Evolutionary conservation across 2,329 filamentous ascomycete species (phyloP).

Genomic region (Emergomyces pasteurianus): DNA sequence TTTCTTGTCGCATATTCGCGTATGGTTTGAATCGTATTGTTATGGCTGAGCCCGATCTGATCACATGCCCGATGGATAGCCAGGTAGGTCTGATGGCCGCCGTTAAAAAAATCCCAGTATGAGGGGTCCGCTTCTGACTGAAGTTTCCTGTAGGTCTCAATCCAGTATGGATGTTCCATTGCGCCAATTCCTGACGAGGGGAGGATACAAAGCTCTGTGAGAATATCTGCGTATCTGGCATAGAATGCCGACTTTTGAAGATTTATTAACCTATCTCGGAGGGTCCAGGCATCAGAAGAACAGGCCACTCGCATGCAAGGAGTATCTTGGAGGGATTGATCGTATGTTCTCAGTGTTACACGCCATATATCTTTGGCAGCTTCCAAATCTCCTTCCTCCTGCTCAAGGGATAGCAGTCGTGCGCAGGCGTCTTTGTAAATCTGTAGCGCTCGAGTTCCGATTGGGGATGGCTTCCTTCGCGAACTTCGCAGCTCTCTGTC

Average conservation of each 20-base stretch:
- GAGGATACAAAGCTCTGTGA: not conserved
- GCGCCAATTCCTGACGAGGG: not conserved
- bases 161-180: not conserved
- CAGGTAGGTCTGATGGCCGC: not conserved
- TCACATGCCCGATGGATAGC: not conserved
- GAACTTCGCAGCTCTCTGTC: not conserved
- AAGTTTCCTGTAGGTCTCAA: not conserved
- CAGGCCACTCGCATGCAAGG: not conserved
- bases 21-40: not conserved
- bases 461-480: not conserved
- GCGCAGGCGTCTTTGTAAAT: not conserved
- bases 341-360: not conserved
- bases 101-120: not conserved
- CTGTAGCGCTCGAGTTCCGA: not conserved
- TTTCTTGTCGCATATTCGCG: not conserved
- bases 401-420: not conserved
- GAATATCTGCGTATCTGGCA: not conserved
- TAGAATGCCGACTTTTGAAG: not conserved
- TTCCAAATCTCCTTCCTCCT: not conserved
- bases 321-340: not conserved
- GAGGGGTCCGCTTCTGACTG: not conserved
- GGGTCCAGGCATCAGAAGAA: not conserved
- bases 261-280: not conserved
- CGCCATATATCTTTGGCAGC: not conserved
- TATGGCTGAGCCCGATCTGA: not conserved